Percentiles rank a stretch among this genome's conserved stretches.
These are phyloP conservation scores for Sonneratia caseolaris DNA, from an alignment of 345 rosid species.

Conservation along the genomic window DNA sequence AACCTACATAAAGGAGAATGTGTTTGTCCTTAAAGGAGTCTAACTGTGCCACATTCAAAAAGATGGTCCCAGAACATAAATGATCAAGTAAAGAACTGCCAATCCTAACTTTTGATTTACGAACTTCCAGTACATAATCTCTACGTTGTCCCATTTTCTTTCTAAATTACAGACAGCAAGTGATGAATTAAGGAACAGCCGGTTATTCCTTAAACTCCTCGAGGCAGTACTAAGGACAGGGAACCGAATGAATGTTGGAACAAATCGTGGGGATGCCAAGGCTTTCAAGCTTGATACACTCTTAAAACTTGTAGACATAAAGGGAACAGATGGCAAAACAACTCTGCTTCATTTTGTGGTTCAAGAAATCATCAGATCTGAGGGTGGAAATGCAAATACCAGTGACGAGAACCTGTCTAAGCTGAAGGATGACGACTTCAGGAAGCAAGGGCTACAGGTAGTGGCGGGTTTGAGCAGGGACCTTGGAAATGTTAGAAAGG, in stretches of 20 bases:
- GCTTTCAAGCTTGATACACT: constrained; percentile 98
- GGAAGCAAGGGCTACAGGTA: constrained; percentile 83
- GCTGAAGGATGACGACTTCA: constrained; percentile 50
- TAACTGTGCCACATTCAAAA: background rate
- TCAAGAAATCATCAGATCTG: constrained; percentile 89
- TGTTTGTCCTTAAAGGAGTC: background rate
- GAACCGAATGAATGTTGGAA: constrained; percentile 93
- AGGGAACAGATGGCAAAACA: constrained; percentile 94
- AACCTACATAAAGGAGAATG: background rate
- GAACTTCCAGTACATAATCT: background rate
- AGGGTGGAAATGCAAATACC: constrained; percentile 35
- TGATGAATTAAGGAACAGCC: constrained; percentile 79
- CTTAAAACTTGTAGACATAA: constrained; percentile 87
- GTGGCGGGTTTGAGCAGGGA: constrained; percentile 87
- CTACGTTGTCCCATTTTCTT: background rate
- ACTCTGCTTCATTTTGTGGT: constrained; percentile 96
- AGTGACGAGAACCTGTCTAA: constrained; percentile 26
- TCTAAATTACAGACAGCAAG: constrained; percentile 58
- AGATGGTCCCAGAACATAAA: background rate
- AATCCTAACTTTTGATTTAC: background rate
- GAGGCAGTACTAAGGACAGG: constrained; percentile 95
- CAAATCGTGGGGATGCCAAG: constrained; percentile 93
- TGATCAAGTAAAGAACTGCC: background rate
- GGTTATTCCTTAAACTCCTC: constrained; percentile 84
- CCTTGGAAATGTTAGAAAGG: constrained; percentile 72